These are phyloP conservation scores for Mangifera indica DNA, from an alignment of 345 rosid species.

Conservation along the genomic window DNA sequence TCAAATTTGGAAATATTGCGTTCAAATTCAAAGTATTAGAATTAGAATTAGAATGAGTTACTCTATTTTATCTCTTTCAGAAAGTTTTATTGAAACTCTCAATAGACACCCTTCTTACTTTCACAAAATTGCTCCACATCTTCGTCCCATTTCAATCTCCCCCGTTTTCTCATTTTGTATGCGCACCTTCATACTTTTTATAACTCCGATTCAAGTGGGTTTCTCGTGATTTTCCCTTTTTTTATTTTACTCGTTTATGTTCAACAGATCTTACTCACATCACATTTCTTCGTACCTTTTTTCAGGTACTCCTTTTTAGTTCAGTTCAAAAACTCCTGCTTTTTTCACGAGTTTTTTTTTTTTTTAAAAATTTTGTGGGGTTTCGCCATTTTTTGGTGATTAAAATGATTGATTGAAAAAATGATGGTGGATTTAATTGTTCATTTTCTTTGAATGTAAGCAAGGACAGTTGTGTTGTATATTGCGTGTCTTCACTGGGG, in stretches of 20 bases:
- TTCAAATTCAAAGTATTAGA: too few species aligned
- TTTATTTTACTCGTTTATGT: neutral
- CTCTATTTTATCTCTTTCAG: too few species aligned
- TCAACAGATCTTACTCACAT: conserved; percentile 16
- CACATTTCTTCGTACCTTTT: neutral
- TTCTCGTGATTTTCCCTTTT: conserved; percentile 5
- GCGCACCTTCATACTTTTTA: neutral
- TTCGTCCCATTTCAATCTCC: neutral
- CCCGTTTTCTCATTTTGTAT: neutral
- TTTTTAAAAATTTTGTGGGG: neutral
- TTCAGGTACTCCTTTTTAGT: neutral
- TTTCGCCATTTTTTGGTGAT: neutral
- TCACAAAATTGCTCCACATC: too few species aligned
- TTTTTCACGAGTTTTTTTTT: neutral
- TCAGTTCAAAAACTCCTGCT: neutral
- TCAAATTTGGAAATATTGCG: too few species aligned
- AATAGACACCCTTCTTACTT: too few species aligned
- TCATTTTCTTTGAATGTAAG: conserved; percentile 36
- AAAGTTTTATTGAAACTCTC: too few species aligned
- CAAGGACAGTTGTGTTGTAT: conserved; percentile 24
- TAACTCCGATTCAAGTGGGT: conserved; percentile 1
- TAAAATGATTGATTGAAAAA: neutral
- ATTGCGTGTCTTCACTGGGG: neutral
- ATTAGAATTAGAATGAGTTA: too few species aligned
- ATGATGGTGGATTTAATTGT: neutral